Base-by-base conservation (phyloP, 495 filamentous ascomycete genomes). In the Xylaria bambusicola region DNA sequence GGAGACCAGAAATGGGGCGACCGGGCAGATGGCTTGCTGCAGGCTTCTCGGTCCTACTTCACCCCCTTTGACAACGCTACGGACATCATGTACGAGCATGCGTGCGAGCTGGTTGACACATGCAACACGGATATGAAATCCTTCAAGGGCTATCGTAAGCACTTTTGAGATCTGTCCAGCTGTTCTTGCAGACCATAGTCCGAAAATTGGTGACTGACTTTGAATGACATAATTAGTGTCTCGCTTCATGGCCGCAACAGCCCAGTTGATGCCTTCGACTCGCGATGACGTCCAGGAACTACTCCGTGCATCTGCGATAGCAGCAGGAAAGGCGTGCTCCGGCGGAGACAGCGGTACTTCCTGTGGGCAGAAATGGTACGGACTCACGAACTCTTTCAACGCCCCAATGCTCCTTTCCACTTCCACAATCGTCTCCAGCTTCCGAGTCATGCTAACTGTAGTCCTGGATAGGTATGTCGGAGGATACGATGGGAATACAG, bases 91-190 rank as follows among this genome's bases (percentile, higher is more conserved):
- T 84, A 80, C 62, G 91, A 94, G 71, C 74, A 81, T 58, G 82
- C 85, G n/a, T 94, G 91, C 76, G 90, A 93, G 69, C 71, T 82
- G 2, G 71, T 71, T 29, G 68, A 75, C 46, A 75, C 65, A 0
- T 93, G 91, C 75, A 85, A 90, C 67, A 71, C 77, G 57, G 90
- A 94, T 66, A 86, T 89, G 77, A 83, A 84, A 51, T 84, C 85
- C 31, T 94, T 93, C 82, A 94, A 94, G 72, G 88, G 84, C 29
- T 90, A 90, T 64, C 79, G 52, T 54, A 44, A 54, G 52, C 44
- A 29, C 29, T 31, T 21, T 21, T 10, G 3, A 3, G 6, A 10
- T 5, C 29, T 33, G 1, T 15, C 0, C 13, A 18, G 33, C 6
- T 52, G n/a, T 6, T 38, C 36, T 38, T 5, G 29, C 10, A 33